phyloP scores from a whole-genome alignment of 345 rosid genomes.

The Erucastrum elatum region DNA sequence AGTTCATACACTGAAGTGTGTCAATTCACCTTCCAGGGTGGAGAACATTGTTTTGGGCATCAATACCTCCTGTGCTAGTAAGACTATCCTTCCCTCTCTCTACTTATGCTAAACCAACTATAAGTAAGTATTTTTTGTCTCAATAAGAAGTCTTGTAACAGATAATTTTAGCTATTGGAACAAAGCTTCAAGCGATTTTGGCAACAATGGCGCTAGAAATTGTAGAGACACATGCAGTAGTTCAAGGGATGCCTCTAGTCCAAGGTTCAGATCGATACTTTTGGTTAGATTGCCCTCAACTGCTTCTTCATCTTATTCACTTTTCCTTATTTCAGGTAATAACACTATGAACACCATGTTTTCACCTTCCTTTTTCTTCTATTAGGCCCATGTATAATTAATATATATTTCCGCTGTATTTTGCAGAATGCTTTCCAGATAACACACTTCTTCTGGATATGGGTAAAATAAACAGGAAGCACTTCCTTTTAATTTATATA shows the following conservation, averaged over 20 bases:
- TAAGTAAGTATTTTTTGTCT: slow-evolving; percentile 1
- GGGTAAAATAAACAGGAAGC: slow-evolving; percentile 48
- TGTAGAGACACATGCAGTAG: slow-evolving; percentile 72
- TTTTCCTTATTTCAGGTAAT: slow-evolving; percentile 85
- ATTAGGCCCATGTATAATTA: background rate
- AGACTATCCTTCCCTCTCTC: slow-evolving; percentile 33
- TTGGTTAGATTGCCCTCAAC: slow-evolving; percentile 80
- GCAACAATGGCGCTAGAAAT: slow-evolving; percentile 87
- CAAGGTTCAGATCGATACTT: slow-evolving; percentile 83
- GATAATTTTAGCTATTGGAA: slow-evolving; percentile 89
- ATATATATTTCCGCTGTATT: background rate
- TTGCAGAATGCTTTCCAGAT: slow-evolving; percentile 95
- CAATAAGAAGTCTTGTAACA: slow-evolving; percentile 32
- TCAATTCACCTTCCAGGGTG: slow-evolving; percentile 53
- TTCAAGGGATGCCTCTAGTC: slow-evolving; percentile 93
- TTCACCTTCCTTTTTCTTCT: background rate
- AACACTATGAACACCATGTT: background rate
- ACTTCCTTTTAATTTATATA: background rate
- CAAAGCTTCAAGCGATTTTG: slow-evolving; percentile 82
- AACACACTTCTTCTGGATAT: slow-evolving; percentile 92
- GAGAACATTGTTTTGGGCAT: slow-evolving; percentile 85
- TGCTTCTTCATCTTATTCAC: slow-evolving; percentile 85
- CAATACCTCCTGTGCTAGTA: slow-evolving; percentile 76
- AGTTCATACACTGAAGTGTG: background rate
- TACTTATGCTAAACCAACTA: slow-evolving; percentile 4